Evolutionary conservation across 495 filamentous ascomycete species (phyloP).

Genomic region (Penicillium robsamsonii): DNA sequence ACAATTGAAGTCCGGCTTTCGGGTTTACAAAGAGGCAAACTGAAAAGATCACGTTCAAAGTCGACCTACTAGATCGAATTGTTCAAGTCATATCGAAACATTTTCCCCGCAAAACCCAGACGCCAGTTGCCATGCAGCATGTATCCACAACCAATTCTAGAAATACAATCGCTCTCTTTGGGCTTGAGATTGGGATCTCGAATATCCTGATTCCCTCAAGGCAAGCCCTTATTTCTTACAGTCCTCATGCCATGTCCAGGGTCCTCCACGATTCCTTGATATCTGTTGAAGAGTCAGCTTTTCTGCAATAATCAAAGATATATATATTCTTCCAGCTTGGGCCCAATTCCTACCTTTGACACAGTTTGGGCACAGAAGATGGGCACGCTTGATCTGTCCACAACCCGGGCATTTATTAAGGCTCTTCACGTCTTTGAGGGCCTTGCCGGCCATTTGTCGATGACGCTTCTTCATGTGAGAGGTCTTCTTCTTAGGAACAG

Average conservation of each 20-base stretch:
- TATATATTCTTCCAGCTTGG: not conserved
- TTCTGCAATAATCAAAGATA: not conserved
- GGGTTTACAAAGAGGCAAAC: not conserved
- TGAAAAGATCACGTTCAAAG: slow-evolving; percentile 5
- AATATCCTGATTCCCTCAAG: not conserved
- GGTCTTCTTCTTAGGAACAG: slow-evolving; percentile 98
- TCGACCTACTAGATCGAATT: slow-evolving; percentile 7
- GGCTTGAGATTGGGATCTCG: slow-evolving; percentile 4
- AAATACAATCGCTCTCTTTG: slow-evolving; percentile 25
- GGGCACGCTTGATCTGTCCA: slow-evolving; percentile 80
- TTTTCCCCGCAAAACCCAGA: slow-evolving; percentile 35
- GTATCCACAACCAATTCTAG: slow-evolving; percentile 36
- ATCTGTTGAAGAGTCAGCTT: slow-evolving; percentile 22
- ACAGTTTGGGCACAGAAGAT: slow-evolving; percentile 84
- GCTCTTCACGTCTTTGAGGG: slow-evolving; percentile 79
- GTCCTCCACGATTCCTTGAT: slow-evolving; percentile 32
- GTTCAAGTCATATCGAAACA: slow-evolving; percentile 14
- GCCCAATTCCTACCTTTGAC: slow-evolving; percentile 55
- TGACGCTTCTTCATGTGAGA: slow-evolving; percentile 94
- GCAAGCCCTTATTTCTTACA: slow-evolving; percentile 1
- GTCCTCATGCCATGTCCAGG: slow-evolving; percentile 22
- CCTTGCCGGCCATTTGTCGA: slow-evolving; percentile 91
- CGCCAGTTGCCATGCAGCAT: slow-evolving; percentile 46
- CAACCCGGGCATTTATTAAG: slow-evolving; percentile 87
- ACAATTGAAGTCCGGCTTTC: not conserved